phyloP scores from a whole-genome alignment of 1,139 yeast species.

The Hansenula anomala region DNA sequence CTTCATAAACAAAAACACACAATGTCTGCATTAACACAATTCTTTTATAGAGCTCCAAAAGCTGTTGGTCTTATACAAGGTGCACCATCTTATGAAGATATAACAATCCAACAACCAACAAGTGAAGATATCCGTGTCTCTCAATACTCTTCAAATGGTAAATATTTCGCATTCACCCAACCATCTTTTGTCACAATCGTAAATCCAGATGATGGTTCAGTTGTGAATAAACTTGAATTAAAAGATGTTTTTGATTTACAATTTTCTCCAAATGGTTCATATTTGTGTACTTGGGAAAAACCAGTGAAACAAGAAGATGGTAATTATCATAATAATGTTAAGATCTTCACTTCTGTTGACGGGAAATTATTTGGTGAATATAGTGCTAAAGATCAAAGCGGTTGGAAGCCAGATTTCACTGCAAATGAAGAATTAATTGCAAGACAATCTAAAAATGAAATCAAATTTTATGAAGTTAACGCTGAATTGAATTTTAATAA shows the following conservation, averaged over 20 bases:
- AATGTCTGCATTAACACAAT: conserved; percentile 22
- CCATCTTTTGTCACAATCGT: conserved; percentile 24
- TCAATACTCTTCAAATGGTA: conserved; percentile 42
- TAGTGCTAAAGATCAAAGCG: conserved; percentile 78
- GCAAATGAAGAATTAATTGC: conserved; percentile 72
- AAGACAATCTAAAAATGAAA: conserved; percentile 56
- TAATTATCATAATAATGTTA: conserved; percentile 74
- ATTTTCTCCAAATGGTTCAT: conserved; percentile 87
- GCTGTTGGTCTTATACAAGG: conserved; percentile 55
- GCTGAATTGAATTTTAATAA: conserved; percentile 42
- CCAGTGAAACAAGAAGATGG: conserved; percentile 58
- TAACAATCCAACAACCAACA: conserved; percentile 22
- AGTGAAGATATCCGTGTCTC: conserved; percentile 30
- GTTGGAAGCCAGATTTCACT: conserved; percentile 90
- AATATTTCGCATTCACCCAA: conserved; percentile 42
- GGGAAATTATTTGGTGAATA: conserved; percentile 57
- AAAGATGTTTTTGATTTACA: conserved; percentile 60
- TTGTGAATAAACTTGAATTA: conserved; percentile 18
- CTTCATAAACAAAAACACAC: not conserved
- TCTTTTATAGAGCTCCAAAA: conserved; percentile 38
- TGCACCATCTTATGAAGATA: conserved; percentile 34
- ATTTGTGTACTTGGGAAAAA: conserved; percentile 85
- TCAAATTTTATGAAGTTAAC: conserved; percentile 63
- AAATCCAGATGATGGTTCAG: conserved; percentile 22
- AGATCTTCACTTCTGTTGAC: conserved; percentile 56